Conservation (phyloP, 306 rosid species). For the Castanospermum australe region DNA sequence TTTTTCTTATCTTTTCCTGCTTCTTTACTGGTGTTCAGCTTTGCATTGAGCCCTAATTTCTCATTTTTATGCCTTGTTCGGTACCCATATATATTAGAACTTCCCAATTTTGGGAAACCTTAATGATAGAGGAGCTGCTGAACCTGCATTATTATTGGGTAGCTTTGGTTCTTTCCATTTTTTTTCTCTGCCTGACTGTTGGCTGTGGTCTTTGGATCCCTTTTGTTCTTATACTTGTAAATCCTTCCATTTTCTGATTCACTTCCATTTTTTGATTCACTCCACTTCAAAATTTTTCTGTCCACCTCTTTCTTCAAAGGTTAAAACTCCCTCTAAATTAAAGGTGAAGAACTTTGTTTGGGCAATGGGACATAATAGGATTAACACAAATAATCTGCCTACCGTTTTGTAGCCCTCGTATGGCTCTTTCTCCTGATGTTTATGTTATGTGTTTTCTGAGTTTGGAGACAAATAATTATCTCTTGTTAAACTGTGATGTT, state of each 20-base stretch:
- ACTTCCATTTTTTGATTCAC: conserved; percentile 3
- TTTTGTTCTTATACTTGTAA: neutral
- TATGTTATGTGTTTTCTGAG: neutral
- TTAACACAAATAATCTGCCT: neutral
- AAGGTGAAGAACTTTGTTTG: neutral
- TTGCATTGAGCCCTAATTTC: neutral
- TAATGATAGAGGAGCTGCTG: neutral
- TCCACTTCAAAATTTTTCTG: neutral
- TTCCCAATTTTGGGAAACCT: conserved; percentile 1
- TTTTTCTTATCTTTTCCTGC: neutral
- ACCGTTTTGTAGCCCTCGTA: neutral
- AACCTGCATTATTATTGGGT: conserved; percentile 3
- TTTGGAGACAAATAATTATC: neutral
- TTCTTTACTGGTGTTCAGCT: neutral
- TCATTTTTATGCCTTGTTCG: neutral
- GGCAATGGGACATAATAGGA: neutral
- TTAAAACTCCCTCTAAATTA: neutral
- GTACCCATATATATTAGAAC: neutral
- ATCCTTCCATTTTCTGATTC: conserved; percentile 14
- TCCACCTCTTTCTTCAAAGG: neutral
- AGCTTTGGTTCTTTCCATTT: neutral
- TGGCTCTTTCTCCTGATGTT: neutral
- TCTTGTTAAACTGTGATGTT: too few relatives aligned
- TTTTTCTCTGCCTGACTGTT: conserved; percentile 15
- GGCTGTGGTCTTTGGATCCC: neutral